Evolutionary conservation across 306 rosid genomes (phyloP).

Genomic region (Nissolia schottii): DNA sequence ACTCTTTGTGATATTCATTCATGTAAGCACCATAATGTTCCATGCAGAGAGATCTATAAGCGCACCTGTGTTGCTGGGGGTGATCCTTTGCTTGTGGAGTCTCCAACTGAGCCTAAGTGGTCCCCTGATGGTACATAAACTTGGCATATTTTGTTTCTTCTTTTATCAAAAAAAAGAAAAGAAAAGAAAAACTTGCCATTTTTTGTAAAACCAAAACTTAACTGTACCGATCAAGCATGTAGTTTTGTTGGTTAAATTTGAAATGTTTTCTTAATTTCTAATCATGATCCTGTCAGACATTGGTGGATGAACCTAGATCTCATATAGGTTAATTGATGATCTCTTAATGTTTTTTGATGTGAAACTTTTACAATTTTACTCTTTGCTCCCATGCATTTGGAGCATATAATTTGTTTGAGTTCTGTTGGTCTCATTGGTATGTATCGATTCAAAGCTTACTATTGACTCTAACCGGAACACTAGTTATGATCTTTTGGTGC

Average conservation of each 20-base stretch:
- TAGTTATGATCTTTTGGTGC: not conserved
- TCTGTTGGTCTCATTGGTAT: not conserved
- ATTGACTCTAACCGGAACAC: not conserved
- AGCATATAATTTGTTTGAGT: not conserved
- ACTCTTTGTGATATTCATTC: not conserved
- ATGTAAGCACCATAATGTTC: slow-evolving; percentile 1
- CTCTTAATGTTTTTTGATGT: not conserved
- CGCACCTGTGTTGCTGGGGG: slow-evolving; percentile 66
- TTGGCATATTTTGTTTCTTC: slow-evolving; percentile 10
- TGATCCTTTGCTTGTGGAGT: slow-evolving; percentile 67
- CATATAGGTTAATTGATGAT: not conserved
- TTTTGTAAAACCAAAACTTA: not conserved
- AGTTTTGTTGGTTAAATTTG: not conserved
- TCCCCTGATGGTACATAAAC: slow-evolving; percentile 61
- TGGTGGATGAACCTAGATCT: not conserved
- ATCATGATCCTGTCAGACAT: not conserved
- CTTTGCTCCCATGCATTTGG: not conserved
- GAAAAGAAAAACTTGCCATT: not conserved
- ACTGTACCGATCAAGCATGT: not conserved
- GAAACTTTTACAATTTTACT: not conserved
- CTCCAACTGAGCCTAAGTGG: slow-evolving; percentile 98
- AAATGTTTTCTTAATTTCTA: not conserved
- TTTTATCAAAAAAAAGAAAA: not conserved
- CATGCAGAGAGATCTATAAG: slow-evolving; percentile 60
- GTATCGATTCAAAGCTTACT: not conserved